Evolutionary conservation across 2,329 filamentous ascomycete species (phyloP).

Genomic region (Tolypocladium tropicale): DNA sequence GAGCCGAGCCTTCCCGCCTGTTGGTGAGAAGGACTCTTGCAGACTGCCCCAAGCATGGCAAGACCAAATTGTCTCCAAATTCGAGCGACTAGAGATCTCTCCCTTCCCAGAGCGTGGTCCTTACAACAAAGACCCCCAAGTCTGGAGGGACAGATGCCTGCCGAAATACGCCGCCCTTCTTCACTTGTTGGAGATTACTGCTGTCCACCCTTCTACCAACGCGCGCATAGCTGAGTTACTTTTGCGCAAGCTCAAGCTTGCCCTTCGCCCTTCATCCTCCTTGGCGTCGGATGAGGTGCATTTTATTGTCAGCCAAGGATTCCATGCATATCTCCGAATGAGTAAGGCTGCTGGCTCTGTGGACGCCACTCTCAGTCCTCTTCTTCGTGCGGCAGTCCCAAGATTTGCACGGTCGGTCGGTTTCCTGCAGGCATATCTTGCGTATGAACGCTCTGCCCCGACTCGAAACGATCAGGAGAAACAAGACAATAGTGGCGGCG

Average conservation of each 20-base stretch:
- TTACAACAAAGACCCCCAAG: slow-evolving; percentile 50
- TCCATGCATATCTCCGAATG: slow-evolving; percentile 61
- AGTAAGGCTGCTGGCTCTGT: slow-evolving; percentile 46
- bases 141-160: slow-evolving; percentile 52
- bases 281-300: slow-evolving; percentile 53
- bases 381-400: slow-evolving; percentile 55
- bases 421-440: slow-evolving; percentile 54
- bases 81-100: slow-evolving; percentile 53
- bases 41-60: slow-evolving; percentile 59
- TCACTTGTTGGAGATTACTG: slow-evolving; percentile 49
- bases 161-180: slow-evolving; percentile 60
- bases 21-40: slow-evolving; percentile 42
- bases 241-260: slow-evolving; percentile 54
- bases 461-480: slow-evolving; percentile 8
- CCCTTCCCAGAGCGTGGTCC: slow-evolving; percentile 55
- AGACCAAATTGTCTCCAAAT: slow-evolving; percentile 59
- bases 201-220: slow-evolving; percentile 55
- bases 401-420: slow-evolving; percentile 54
- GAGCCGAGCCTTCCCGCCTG: slow-evolving; percentile 41
- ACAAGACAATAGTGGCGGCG: slow-evolving; percentile 27
- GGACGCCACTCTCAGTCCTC: slow-evolving; percentile 51
- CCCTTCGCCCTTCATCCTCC: slow-evolving; percentile 49
- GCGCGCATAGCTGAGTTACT: slow-evolving; percentile 56
- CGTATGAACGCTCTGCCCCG: slow-evolving; percentile 37
- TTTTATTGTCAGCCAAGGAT: slow-evolving; percentile 67